These are phyloP conservation scores for Suillus paluster DNA, from an alignment of 768 basidiomycete genomes.

Conservation along the genomic window DNA sequence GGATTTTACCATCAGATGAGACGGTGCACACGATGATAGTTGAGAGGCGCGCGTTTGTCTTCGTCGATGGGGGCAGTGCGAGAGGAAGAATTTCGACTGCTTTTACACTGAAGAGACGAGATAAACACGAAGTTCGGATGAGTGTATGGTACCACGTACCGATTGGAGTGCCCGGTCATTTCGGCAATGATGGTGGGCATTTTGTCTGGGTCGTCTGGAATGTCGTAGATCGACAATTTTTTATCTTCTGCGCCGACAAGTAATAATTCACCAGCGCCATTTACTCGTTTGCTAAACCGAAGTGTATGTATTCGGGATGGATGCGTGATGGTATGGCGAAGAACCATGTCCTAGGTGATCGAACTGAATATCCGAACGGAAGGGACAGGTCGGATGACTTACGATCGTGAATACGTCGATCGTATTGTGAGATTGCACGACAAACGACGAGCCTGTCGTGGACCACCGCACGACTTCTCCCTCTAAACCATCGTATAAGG, in stretches of 20 bases:
- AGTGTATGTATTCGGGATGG: constrained; percentile 85
- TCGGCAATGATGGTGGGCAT: constrained; percentile 67
- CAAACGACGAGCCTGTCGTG: constrained; percentile 73
- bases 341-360: constrained; percentile 69
- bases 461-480: constrained; percentile 95
- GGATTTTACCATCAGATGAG: constrained; percentile 89
- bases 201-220: constrained; percentile 49
- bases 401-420: constrained; percentile 88
- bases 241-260: constrained; percentile 91
- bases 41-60: constrained; percentile 31
- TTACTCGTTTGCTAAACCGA: constrained; percentile 68
- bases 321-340: constrained; percentile 75
- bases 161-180: constrained; percentile 82
- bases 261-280: constrained; percentile 66
- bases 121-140: constrained; percentile 1
- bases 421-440: constrained; percentile 73
- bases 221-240: constrained; percentile 77
- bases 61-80: constrained; percentile 48
- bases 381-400: not conserved
- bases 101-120: constrained; percentile 63
- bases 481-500: constrained; percentile 51
- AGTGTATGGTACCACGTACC: constrained; percentile 49
- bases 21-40: constrained; percentile 75
- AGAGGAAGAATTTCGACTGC: constrained; percentile 71
- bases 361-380: constrained; percentile 1